Evolutionary conservation across 768 basidiomycete genomes (phyloP).

Genomic region (Phaffia australis): DNA sequence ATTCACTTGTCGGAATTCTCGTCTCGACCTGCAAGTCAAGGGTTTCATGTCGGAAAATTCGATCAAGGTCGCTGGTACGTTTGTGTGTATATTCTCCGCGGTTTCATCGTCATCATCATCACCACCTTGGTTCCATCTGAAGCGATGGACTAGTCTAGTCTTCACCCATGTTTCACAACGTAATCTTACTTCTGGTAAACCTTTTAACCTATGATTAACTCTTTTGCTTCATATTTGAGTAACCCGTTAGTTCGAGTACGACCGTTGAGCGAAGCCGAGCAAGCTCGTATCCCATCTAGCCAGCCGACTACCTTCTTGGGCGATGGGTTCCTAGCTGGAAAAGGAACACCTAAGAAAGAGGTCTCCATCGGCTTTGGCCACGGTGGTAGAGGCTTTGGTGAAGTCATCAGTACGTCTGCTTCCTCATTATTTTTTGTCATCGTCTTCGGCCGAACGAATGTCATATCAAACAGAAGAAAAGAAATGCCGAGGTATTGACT

Average conservation of each 20-base stretch:
- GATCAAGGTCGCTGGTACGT: conserved; percentile 15
- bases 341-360: conserved; percentile 14
- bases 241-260: conserved; percentile 65
- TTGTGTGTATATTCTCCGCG: background rate
- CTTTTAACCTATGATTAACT: background rate
- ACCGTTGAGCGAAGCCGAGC: conserved; percentile 74
- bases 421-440: background rate
- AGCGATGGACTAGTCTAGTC: background rate
- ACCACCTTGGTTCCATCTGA: too few species aligned
- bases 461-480: background rate
- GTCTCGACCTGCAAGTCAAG: background rate
- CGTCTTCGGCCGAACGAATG: background rate
- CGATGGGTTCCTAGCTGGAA: background rate
- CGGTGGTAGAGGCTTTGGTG: conserved; percentile 18
- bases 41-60: conserved; percentile 9
- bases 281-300: conserved; percentile 62
- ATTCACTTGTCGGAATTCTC: background rate
- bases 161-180: background rate
- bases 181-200: background rate
- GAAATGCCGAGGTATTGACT: background rate
- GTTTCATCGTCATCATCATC: background rate
- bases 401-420: conserved; percentile 20
- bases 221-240: conserved; percentile 1
- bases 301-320: background rate
- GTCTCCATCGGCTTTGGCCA: conserved; percentile 20